Conservation (phyloP, 2,329 filamentous ascomycete genomes). For the Penicillium sp. region DNA sequence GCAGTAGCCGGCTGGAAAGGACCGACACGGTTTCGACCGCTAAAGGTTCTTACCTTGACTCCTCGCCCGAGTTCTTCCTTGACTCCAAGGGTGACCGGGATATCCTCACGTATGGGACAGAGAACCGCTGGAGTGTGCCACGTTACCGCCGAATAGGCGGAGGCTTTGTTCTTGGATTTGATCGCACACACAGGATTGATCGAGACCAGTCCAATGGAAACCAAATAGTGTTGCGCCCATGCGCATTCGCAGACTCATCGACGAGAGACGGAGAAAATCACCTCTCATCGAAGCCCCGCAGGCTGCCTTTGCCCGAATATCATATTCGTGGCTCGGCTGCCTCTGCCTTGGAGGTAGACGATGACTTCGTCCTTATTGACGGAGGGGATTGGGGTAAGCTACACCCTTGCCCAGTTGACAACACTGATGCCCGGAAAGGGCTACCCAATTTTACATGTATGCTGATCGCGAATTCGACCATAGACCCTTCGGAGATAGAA, state of each 20-base stretch:
- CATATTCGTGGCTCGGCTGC: slow-evolving; percentile 15
- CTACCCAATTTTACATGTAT: neutral
- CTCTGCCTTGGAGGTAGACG: slow-evolving; percentile 21
- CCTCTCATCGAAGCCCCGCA: neutral
- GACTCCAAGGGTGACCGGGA: slow-evolving; percentile 77
- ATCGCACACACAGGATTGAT: slow-evolving; percentile 64
- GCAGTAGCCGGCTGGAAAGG: neutral
- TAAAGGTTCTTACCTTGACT: neutral
- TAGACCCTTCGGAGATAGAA: slow-evolving; percentile 8
- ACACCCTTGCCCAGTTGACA: neutral
- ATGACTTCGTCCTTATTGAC: slow-evolving; percentile 36
- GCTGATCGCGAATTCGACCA: neutral
- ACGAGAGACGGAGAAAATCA: neutral
- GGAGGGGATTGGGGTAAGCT: slow-evolving; percentile 45
- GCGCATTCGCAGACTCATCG: neutral
- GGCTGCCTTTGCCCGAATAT: neutral
- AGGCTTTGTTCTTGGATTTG: slow-evolving; percentile 70
- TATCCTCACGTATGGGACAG: slow-evolving; percentile 71
- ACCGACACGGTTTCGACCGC: neutral
- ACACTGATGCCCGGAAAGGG: neutral
- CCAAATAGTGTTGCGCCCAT: slow-evolving; percentile 4
- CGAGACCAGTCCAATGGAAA: slow-evolving; percentile 53
- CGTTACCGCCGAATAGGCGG: slow-evolving; percentile 67
- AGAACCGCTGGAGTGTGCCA: slow-evolving; percentile 72
- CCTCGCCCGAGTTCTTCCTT: slow-evolving; percentile 50